phyloP scores from a whole-genome alignment of 805 yeast genomes.

The Metschnikowia reukaufii region DNA sequence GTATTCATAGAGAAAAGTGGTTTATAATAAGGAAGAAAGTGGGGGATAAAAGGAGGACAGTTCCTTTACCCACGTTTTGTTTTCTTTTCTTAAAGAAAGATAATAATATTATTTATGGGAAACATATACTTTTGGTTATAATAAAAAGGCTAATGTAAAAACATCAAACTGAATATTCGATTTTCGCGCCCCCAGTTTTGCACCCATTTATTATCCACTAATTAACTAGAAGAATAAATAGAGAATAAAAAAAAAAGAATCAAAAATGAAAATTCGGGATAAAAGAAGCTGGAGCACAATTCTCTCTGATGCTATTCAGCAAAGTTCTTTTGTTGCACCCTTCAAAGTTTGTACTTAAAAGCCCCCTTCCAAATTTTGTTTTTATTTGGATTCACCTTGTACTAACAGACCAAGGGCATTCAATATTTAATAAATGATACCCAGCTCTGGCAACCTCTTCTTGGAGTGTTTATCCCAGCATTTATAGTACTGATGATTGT shows the following conservation, averaged over 20 bases:
- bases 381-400: neutral
- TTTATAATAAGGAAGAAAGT: too few species aligned
- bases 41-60: too few species aligned
- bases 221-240: too few species aligned
- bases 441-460: conserved; percentile 47
- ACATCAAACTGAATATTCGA: too few species aligned
- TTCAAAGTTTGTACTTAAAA: conserved; percentile 3
- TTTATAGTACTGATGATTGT: conserved; percentile 37
- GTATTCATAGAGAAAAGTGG: too few species aligned
- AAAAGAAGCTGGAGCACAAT: neutral
- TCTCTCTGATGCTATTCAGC: neutral
- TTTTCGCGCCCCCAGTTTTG: neutral
- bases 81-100: too few species aligned
- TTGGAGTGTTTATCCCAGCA: conserved; percentile 48
- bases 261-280: neutral
- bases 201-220: neutral
- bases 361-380: neutral
- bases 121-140: too few species aligned
- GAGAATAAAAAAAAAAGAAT: too few species aligned
- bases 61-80: too few species aligned
- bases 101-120: too few species aligned
- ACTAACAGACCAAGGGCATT: conserved; percentile 12
- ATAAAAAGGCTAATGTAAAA: too few species aligned
- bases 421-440: conserved; percentile 29
- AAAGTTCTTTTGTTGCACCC: conserved; percentile 1